phyloP scores from a whole-genome alignment of 805 yeast species.

The Zygoascus biomembranicola region DNA sequence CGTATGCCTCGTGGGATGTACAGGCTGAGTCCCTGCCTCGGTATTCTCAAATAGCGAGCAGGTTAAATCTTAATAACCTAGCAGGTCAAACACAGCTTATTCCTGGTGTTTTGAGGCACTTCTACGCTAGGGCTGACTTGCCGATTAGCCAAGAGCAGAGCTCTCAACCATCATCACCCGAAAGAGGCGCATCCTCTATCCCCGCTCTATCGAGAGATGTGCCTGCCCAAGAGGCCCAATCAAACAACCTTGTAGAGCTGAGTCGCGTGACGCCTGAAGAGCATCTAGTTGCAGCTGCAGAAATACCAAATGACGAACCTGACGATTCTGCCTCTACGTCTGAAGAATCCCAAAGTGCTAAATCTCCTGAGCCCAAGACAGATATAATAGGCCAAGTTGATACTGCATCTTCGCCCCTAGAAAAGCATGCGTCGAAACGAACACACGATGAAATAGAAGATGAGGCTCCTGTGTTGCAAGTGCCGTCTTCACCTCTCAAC shows the following conservation, averaged over 20 bases:
- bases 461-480: neutral
- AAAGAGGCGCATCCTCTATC: neutral
- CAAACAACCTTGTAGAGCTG: neutral
- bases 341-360: neutral
- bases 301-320: neutral
- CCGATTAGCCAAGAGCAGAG: conserved; percentile 7
- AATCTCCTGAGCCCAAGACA: too few species aligned
- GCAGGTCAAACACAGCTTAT: conserved; percentile 47
- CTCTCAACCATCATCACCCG: neutral
- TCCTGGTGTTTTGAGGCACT: conserved; percentile 33
- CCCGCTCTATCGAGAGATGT: neutral
- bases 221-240: neutral
- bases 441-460: neutral
- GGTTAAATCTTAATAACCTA: conserved; percentile 35
- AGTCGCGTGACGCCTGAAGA: neutral
- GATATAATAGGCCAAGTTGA: too few species aligned
- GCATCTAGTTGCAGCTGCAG: neutral
- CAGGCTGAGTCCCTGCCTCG: conserved; percentile 39
- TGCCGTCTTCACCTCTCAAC: neutral
- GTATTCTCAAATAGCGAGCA: conserved; percentile 41
- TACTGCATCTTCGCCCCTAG: neutral
- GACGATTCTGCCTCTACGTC: neutral
- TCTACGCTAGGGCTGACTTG: conserved; percentile 23
- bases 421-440: neutral
- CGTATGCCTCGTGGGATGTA: conserved; percentile 53